These are phyloP conservation scores for Pyrenula aspistea DNA, from an alignment of 495 filamentous ascomycete species.

Conservation along the genomic window DNA sequence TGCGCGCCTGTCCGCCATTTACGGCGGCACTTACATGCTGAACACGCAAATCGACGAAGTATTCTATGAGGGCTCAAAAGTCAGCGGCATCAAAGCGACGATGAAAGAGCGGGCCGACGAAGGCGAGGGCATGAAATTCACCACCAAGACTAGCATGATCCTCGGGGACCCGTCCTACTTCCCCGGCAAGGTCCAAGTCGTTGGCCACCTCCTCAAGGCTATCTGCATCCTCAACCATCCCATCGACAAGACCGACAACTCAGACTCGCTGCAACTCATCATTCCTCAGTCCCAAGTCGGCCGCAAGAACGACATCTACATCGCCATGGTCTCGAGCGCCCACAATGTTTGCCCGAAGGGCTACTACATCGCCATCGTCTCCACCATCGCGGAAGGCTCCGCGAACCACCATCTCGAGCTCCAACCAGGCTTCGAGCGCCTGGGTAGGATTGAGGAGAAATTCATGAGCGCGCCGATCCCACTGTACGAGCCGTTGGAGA, in stretches of 20 bases:
- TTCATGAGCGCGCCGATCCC: conserved; percentile 90
- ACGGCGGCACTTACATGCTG: conserved; percentile 98
- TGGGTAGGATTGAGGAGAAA: conserved; percentile 91
- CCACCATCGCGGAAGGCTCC: conserved; percentile 84
- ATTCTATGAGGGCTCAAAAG: conserved; percentile 65
- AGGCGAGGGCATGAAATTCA: conserved; percentile 78
- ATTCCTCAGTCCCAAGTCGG: conserved; percentile 96
- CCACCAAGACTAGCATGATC: conserved; percentile 92
- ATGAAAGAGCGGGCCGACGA: conserved; percentile 75
- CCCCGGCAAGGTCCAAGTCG: conserved; percentile 72
- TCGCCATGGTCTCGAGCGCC: conserved; percentile 87
- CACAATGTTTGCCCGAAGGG: conserved; percentile 99
- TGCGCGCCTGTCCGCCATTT: conserved; percentile 92
- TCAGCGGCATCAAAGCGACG: conserved; percentile 88
- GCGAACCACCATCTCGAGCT: conserved; percentile 94
- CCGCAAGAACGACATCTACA: conserved; percentile 95
- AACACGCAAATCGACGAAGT: conserved; percentile 90
- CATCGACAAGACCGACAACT: conserved; percentile 73
- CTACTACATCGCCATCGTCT: conserved; percentile 97
- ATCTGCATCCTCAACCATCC: conserved; percentile 97
- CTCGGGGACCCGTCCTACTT: conserved; percentile 96
- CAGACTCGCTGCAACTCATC: conserved; percentile 89
- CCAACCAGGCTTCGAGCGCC: conserved; percentile 82
- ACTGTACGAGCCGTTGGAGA: conserved; percentile 82
- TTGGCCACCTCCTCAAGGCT: conserved; percentile 83